phyloP scores from a whole-genome alignment of 1,139 yeast genomes.

The Debaryomyces robertsiae region DNA sequence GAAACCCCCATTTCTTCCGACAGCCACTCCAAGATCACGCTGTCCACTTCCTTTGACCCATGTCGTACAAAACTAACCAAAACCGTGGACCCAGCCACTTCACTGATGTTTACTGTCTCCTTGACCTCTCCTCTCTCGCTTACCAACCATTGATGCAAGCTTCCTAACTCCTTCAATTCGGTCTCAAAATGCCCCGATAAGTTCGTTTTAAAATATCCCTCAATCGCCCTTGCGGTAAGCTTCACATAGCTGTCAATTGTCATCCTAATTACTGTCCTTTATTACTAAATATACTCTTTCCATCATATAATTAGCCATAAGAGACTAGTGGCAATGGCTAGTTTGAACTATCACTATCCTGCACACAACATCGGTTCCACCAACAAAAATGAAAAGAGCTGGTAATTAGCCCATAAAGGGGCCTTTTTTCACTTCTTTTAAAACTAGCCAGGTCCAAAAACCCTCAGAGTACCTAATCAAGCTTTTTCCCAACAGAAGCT shows the following conservation, averaged over 20 bases:
- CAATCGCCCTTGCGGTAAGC: conserved; percentile 28
- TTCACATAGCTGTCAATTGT: conserved; percentile 26
- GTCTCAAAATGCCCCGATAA: conserved; percentile 17
- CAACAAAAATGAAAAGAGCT: too few species aligned
- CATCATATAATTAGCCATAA: too few species aligned
- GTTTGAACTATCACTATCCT: too few species aligned
- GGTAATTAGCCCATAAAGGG: too few species aligned
- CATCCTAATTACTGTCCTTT: conserved; percentile 1
- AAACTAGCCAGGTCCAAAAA: too few species aligned
- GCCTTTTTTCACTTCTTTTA: too few species aligned
- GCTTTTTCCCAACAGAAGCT: too few species aligned
- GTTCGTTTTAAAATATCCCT: conserved; percentile 20
- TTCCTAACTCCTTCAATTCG: conserved; percentile 12
- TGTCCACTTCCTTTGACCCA: conserved; percentile 8
- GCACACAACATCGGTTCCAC: too few species aligned
- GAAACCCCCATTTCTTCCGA: conserved; percentile 1
- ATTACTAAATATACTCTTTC: too few species aligned
- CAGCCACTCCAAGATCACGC: conserved; percentile 7
- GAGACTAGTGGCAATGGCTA: too few species aligned
- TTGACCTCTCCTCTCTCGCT: conserved; percentile 17
- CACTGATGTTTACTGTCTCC: conserved; percentile 21
- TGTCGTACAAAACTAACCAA: conserved; percentile 7
- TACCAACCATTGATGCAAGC: conserved; percentile 20
- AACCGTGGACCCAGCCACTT: conserved; percentile 9
- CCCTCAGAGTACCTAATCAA: too few species aligned